Evolutionary conservation across 352 stramenopile genomes (phyloP).

Genomic region (Globisporangium lucens): DNA sequence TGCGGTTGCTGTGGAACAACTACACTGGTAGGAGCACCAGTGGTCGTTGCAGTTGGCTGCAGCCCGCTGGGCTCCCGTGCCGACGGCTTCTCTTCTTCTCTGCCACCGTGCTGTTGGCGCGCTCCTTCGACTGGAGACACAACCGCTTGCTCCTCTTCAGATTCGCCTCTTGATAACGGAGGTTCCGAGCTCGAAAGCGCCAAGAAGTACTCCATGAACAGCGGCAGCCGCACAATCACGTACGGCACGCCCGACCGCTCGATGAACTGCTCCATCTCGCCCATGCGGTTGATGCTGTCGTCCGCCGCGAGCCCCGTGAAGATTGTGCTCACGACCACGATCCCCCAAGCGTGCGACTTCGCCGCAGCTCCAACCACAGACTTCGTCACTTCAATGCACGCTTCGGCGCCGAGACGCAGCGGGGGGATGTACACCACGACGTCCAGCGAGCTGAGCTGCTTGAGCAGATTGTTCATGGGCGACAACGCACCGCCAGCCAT

Average conservation of each 20-base stretch:
- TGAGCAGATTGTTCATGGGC: slow-evolving; percentile 51
- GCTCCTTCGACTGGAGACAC: background rate
- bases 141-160: background rate
- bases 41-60: background rate
- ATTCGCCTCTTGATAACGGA: background rate
- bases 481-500: slow-evolving; percentile 33
- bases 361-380: slow-evolving; percentile 45
- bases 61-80: background rate
- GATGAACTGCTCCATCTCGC: slow-evolving; percentile 60
- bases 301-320: slow-evolving; percentile 35
- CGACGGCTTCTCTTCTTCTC: slow-evolving; percentile 31
- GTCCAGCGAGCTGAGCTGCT: slow-evolving; percentile 58
- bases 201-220: slow-evolving; percentile 84
- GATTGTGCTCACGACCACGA: slow-evolving; percentile 69
- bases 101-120: background rate
- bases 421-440: slow-evolving; percentile 72
- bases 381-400: slow-evolving; percentile 59
- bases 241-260: slow-evolving; percentile 57
- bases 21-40: background rate
- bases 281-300: slow-evolving; percentile 52
- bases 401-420: slow-evolving; percentile 39
- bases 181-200: slow-evolving; percentile 27
- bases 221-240: slow-evolving; percentile 56
- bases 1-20: background rate
- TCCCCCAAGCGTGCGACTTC: slow-evolving; percentile 59